These are phyloP conservation scores for Talaromyces nanjingensis DNA, from an alignment of 495 filamentous ascomycete species.

Conservation along the genomic window DNA sequence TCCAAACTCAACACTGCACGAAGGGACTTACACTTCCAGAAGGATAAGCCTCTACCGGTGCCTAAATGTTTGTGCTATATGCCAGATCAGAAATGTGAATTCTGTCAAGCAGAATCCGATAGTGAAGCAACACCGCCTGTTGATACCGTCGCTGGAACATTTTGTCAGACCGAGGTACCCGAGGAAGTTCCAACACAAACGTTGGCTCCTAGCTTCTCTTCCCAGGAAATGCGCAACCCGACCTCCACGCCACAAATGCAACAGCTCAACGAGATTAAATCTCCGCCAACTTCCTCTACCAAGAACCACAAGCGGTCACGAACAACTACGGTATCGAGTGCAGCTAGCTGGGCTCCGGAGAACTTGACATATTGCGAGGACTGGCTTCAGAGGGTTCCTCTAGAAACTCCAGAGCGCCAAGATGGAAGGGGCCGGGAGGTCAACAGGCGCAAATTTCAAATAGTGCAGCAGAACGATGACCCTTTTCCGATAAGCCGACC, in stretches of 20 bases:
- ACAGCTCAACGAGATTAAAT: neutral
- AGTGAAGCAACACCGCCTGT: neutral
- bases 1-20: neutral
- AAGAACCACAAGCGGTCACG: slow-evolving; percentile 25
- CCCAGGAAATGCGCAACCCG: neutral
- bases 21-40: neutral
- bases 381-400: slow-evolving; percentile 36
- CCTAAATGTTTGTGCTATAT: slow-evolving; percentile 1
- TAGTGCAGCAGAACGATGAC: slow-evolving; percentile 33
- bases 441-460: slow-evolving; percentile 35
- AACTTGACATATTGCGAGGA: slow-evolving; percentile 36
- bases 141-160: neutral
- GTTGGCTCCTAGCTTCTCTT: neutral
- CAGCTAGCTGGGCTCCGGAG: slow-evolving; percentile 33
- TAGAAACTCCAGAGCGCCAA: slow-evolving; percentile 22
- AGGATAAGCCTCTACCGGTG: neutral
- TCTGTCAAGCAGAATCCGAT: neutral
- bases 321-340: slow-evolving; percentile 34
- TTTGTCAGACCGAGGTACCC: neutral
- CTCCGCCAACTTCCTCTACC: slow-evolving; percentile 8
- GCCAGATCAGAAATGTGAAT: neutral
- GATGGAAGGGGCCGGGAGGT: slow-evolving; percentile 21
- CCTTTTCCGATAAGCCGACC: slow-evolving; percentile 22
- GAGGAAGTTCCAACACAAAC: neutral
- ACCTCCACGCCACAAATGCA: slow-evolving; percentile 6